Percentiles rank a stretch among this genome's conserved stretches.
These are phyloP conservation scores for Blastocladiella emersonii DNA, from an alignment of 371 early-diverging fungal genomes.

Conservation along the genomic window DNA sequence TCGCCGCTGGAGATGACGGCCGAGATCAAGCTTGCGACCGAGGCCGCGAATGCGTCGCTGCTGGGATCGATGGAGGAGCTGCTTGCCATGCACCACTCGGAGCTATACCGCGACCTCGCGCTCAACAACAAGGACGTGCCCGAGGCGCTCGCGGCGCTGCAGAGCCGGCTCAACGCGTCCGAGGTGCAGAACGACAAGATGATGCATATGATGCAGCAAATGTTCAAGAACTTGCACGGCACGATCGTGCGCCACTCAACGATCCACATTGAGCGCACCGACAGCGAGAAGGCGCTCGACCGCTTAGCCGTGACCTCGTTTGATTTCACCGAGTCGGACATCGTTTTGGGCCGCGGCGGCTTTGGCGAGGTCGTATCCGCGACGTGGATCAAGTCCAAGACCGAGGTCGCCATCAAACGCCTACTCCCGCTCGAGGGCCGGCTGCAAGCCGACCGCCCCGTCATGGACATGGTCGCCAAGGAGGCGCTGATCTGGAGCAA, in stretches of 20 bases:
- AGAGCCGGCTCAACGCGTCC: too few species aligned
- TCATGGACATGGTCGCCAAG: not conserved
- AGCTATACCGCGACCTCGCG: too few species aligned
- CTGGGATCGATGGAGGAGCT: too few species aligned
- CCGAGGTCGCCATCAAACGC: not conserved
- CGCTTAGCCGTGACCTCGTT: not conserved
- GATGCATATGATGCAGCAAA: not conserved
- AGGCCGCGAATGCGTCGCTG: not conserved
- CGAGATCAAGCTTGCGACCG: not conserved
- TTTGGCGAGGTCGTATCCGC: not conserved
- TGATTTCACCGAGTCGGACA: too few species aligned
- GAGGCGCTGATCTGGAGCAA: not conserved
- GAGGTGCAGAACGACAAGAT: not conserved
- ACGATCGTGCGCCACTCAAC: not conserved
- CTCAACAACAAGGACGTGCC: too few species aligned
- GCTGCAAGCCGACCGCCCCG: not conserved
- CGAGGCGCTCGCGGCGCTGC: too few species aligned
- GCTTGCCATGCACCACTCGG: too few species aligned
- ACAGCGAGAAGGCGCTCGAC: not conserved
- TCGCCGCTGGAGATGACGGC: not conserved
- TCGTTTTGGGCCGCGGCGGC: not conserved
- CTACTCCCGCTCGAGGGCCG: not conserved
- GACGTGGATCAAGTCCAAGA: not conserved
- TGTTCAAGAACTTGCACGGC: not conserved
- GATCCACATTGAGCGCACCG: not conserved